A percentile compares a stretch with the other conserved stretches of the same genome.
phyloP scores from a whole-genome alignment of 371 early-diverging fungal species.

The Mortierella sp. region DNA sequence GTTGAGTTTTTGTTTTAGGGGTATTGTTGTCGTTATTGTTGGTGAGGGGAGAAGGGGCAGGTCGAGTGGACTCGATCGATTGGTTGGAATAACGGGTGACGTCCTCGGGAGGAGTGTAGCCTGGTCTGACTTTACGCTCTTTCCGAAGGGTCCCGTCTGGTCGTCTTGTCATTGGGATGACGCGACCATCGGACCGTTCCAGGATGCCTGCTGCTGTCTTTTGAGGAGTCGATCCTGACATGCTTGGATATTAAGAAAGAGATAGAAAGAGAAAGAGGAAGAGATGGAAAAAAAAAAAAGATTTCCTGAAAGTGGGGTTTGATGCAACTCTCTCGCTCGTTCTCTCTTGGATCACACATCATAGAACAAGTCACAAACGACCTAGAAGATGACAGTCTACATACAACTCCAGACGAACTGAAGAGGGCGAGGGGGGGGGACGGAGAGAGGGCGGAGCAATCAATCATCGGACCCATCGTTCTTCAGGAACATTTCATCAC shows the following conservation, averaged over 20 bases:
- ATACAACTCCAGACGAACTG: no score
- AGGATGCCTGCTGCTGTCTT: constrained; percentile 35
- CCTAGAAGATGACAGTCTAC: no score
- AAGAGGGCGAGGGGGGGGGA: no score
- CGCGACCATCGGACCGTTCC: constrained; percentile 52
- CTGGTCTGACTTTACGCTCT: constrained; percentile 74
- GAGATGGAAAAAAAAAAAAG: not conserved
- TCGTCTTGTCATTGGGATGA: constrained; percentile 69
- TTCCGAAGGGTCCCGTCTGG: constrained; percentile 77
- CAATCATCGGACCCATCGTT: no score
- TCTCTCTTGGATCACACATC: no score
- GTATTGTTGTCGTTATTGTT: not conserved
- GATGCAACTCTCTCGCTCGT: no score
- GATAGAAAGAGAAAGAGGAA: not conserved
- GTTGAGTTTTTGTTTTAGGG: constrained; percentile 36
- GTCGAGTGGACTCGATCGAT: constrained; percentile 45
- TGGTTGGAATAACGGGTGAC: constrained; percentile 67
- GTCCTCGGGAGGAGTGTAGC: constrained; percentile 75
- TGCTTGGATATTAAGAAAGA: not conserved
- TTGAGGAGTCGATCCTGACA: constrained; percentile 18
- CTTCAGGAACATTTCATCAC: no score
- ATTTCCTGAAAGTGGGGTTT: no score
- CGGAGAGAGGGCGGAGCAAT: no score
- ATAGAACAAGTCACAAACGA: no score
- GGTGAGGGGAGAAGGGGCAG: constrained; percentile 2